Percentiles rank a stretch among this genome's conserved stretches.
phyloP scores from a whole-genome alignment of 805 yeast genomes.

The Wickerhamomyces chambardii region DNA sequence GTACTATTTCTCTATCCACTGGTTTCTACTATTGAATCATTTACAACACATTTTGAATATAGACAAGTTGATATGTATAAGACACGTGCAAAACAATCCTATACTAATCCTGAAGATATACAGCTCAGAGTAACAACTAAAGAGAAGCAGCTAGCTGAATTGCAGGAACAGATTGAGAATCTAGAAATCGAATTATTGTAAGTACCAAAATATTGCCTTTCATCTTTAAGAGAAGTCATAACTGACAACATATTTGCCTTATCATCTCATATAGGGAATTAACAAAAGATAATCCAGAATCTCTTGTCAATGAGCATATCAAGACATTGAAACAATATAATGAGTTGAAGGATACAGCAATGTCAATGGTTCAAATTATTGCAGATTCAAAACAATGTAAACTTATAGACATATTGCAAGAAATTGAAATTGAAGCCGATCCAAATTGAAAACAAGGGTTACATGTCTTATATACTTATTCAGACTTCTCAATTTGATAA shows the following conservation, averaged over 20 bases:
- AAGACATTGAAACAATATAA: constrained; percentile 45
- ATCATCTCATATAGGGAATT: background rate
- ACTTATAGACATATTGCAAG: constrained; percentile 39
- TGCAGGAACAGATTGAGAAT: background rate
- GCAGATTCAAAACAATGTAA: constrained; percentile 47
- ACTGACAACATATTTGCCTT: no score
- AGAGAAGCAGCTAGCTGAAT: background rate
- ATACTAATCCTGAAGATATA: background rate
- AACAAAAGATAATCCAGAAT: constrained; percentile 29
- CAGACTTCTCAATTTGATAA: no score
- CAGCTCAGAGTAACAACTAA: background rate
- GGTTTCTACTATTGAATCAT: no score
- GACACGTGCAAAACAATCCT: no score
- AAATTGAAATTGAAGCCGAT: constrained; percentile 37
- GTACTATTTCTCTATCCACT: no score
- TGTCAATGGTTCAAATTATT: constrained; percentile 46
- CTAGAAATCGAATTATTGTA: background rate
- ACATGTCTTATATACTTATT: no score
- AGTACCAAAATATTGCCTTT: no score
- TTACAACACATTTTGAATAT: no score
- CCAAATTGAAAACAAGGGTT: no score
- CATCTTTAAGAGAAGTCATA: no score
- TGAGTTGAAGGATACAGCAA: constrained; percentile 54
- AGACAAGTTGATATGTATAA: no score
- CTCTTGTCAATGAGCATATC: constrained; percentile 43